Evolutionary conservation across 2,329 filamentous ascomycete species (phyloP).

Genomic region (Xylariaceae sp.): DNA sequence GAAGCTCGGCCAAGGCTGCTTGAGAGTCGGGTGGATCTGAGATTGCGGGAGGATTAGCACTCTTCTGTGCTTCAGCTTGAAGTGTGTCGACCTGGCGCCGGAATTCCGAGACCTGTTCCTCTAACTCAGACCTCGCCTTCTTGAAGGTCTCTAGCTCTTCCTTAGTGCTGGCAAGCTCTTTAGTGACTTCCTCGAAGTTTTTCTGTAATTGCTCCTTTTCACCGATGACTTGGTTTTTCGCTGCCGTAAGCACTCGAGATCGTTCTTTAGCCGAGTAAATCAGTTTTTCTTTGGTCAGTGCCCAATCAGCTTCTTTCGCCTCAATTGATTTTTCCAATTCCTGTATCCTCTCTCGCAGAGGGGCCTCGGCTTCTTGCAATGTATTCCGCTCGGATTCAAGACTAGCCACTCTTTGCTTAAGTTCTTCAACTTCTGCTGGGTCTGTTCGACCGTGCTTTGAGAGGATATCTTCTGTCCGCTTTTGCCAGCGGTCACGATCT

Average conservation of each 20-base stretch:
- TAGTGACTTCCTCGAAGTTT: conserved; percentile 53
- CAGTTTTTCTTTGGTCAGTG: conserved; percentile 57
- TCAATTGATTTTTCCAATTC: conserved; percentile 60
- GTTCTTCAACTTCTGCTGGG: conserved; percentile 86
- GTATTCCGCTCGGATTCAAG: conserved; percentile 70
- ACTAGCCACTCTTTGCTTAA: conserved; percentile 76
- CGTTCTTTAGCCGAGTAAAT: conserved; percentile 69
- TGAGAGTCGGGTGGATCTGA: conserved; percentile 51
- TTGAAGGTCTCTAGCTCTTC: conserved; percentile 61
- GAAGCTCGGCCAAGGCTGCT: conserved; percentile 51
- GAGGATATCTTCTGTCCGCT: conserved; percentile 92
- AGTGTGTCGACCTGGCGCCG: conserved; percentile 43
- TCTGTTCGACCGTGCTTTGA: conserved; percentile 96
- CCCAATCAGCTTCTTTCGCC: conserved; percentile 61
- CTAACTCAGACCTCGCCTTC: conserved; percentile 43
- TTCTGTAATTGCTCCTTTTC: conserved; percentile 60
- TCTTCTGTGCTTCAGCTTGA: conserved; percentile 42
- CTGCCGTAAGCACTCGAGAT: conserved; percentile 57
- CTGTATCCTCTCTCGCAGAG: conserved; percentile 59
- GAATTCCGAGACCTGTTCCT: conserved; percentile 52
- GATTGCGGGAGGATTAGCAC: conserved; percentile 42
- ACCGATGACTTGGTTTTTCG: conserved; percentile 48
- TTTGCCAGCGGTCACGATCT: conserved; percentile 93
- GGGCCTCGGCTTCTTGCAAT: conserved; percentile 55
- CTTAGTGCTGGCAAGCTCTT: conserved; percentile 47